Evolutionary conservation across 2,329 filamentous ascomycete genomes (phyloP), one percentile per base, ranked within the genome.

Genomic region (Arthrobotrys pseudoclavata): DNA sequence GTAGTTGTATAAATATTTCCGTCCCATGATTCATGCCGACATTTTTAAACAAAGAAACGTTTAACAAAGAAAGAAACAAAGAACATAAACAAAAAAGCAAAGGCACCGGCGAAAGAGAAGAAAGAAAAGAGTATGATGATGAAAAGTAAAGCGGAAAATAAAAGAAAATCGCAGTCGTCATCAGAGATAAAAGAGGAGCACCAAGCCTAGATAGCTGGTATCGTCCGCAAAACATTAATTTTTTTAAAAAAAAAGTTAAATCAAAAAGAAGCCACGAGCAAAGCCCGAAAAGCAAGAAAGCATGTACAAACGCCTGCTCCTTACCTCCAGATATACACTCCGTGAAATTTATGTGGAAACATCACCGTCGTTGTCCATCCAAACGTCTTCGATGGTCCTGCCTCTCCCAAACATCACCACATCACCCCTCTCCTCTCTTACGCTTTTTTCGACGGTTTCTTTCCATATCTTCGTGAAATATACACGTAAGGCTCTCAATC

Each of bases 391-490:
- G 45, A 79, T 79, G 12, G 77, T 76, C 37, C 84, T 83, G 6
- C 82, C 82, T n/a, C 82, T 82, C 81, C 80, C 53, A 82, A 82
- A 80, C 76, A 53, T 79, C 72, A 82, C 84, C 83, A 24, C 84
- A 83, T 66, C 85, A 83, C 20, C 84, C 83, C 66, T 85, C 84
- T 34, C 84, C 84, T 34, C 84, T 81, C 80, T 85, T 84, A 86
- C 84, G 60, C 85, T 83, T 34, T 84, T 82, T 47, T 84, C 82
- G 47, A 86, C 86, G 64, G 95, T 88, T 79, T 98, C 94, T 81
- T 89, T 89, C 85, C 96, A 91, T 66, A 99, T 97, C 69, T 90
- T 89, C 81, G 94, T 87, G 82, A 99, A 97, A 83, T 97, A 98
- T 82, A 90, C 88, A 70, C 90, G 88, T 80, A 99, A 85, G 2